Evolutionary conservation across 306 rosid genomes (phyloP).

Genomic region (Dryas octopetala): DNA sequence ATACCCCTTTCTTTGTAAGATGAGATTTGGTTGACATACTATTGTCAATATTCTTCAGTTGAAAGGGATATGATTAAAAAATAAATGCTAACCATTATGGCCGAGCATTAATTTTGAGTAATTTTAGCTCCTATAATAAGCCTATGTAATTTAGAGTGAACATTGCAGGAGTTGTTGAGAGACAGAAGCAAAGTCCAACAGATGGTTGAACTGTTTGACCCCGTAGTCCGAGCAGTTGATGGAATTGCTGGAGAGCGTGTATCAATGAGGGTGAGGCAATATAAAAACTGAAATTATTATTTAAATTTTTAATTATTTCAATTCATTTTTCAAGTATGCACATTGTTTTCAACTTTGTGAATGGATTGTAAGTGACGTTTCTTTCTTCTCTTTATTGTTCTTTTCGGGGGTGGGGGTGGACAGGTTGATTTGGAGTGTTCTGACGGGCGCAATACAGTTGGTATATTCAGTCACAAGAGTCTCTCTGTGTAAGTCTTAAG

Average conservation of each 20-base stretch:
- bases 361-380: not conserved
- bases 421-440: conserved; percentile 91
- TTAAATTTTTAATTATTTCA: not conserved
- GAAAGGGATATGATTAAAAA: not conserved
- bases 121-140: not conserved
- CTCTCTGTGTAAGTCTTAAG: conserved; percentile 61
- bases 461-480: conserved; percentile 72
- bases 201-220: conserved; percentile 79
- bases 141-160: conserved; percentile 6
- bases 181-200: conserved; percentile 67
- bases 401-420: not conserved
- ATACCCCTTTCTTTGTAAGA: too few relatives aligned
- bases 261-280: conserved; percentile 79
- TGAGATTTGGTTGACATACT: not conserved
- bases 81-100: not conserved
- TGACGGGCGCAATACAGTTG: conserved; percentile 67
- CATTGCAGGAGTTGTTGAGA: conserved; percentile 72
- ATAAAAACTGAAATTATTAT: not conserved
- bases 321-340: not conserved
- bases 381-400: conserved; percentile 3
- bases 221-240: conserved; percentile 76
- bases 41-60: not conserved
- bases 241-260: conserved; percentile 86
- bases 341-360: not conserved
- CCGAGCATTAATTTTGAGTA: not conserved